Conservation (phyloP, 805 yeast species). For the Priceomyces melissophilus region DNA sequence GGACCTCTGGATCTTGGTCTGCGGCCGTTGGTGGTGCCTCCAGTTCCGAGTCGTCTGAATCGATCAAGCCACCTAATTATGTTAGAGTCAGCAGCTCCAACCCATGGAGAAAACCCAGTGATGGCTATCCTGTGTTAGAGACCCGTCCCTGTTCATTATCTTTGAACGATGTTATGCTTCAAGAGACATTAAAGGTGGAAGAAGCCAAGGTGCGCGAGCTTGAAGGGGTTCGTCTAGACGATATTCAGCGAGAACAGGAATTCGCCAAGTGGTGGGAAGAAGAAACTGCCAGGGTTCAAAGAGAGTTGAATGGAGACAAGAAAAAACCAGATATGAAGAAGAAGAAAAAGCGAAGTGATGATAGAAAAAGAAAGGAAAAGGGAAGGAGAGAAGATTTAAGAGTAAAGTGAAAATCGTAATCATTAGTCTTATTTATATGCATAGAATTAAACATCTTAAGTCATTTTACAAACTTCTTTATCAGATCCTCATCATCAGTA, state of each 20-base stretch:
- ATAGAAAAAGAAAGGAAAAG: not conserved
- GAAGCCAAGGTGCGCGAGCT: conserved; percentile 24
- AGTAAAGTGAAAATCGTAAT: not conserved
- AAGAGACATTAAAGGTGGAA: conserved; percentile 42
- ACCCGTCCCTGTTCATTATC: not conserved
- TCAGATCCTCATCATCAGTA: conserved; percentile 3
- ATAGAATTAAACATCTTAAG: not conserved
- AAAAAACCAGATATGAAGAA: not conserved
- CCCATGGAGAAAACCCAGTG: not conserved
- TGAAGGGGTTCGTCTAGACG: conserved; percentile 51
- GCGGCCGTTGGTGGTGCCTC: too few species aligned
- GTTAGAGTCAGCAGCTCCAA: not conserved
- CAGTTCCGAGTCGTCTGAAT: too few species aligned
- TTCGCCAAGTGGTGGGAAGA: conserved; percentile 87
- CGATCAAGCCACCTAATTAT: too few species aligned
- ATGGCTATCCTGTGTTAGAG: not conserved
- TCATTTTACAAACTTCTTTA: too few species aligned
- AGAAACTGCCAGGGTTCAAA: conserved; percentile 67
- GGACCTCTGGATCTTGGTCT: too few species aligned
- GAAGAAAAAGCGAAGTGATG: not conserved
- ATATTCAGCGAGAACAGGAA: conserved; percentile 76
- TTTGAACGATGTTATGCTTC: conserved; percentile 40
- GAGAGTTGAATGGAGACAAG: conserved; percentile 16
- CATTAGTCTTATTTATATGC: not conserved
- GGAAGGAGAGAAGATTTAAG: conserved; percentile 2